Evolutionary conservation across 331 rosid species (phyloP), one percentile per base, ranked within the genome.

Genomic region (Acacia pycnantha): DNA sequence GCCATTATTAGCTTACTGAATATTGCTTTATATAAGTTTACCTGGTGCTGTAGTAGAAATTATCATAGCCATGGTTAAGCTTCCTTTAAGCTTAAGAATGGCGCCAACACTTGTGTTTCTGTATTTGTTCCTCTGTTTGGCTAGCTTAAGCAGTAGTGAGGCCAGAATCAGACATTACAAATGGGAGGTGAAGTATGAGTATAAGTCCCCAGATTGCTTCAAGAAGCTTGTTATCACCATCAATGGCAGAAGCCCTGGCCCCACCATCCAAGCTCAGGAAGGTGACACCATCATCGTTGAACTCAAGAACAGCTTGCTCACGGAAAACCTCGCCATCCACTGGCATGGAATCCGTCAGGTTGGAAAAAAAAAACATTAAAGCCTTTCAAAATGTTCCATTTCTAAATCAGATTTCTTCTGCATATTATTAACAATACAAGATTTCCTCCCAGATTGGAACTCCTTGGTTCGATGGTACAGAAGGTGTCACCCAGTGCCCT

Each of bases 331-430:
- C 21, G 92, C 98, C 14, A 85, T 93, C 56, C 98, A 93, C 73
- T 95, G 98, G 98, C 98, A 95, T 73, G 98, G 98, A 41, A 93
- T 95, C 26, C 85, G 96, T 78, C 98, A 94, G 97, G 97, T 94
- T 6, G 1, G 1, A 0, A 37, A 37, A 5, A 37, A 37, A 35
- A 35, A 37, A 0, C 59, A n/a, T n/a, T n/a, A 51, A 51, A 51
- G 58, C n/a, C 58, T 1, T 15, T 5, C 18, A 16, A 50, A 4
- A 51, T 51, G 8, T 51, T 16, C 0, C 58, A 51, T 75, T 68
- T 19, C 15, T 21, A 27, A 21, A 27, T 33, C 3, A 11, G 14
- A 1, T 53, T 15, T 16, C 18, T 15, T 53, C 48, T 54, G 67
- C 12, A n/a, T 51, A 31, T 81, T 46, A 40, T 48, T 15, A 48